A percentile compares a stretch with the other conserved stretches of the same genome.
phyloP scores from a whole-genome alignment of 768 basidiomycete genomes.

The Pleurotus djamor region DNA sequence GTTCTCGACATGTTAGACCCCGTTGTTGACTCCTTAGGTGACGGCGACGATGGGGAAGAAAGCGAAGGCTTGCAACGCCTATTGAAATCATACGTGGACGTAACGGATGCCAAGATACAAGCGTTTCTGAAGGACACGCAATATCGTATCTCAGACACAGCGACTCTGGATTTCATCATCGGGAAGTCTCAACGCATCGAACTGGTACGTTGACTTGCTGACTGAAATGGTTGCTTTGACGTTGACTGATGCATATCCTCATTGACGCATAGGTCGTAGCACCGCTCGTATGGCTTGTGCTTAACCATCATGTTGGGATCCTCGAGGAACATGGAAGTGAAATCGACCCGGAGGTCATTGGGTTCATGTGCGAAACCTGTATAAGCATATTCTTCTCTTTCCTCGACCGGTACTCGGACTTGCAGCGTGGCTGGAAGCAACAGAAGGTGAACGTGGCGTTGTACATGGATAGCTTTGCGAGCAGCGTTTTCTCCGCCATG shows the following conservation, averaged over 20 bases:
- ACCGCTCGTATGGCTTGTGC: not conserved
- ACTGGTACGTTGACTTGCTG: not conserved
- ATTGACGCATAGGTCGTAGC: not conserved
- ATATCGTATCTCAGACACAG: slow-evolving; percentile 2
- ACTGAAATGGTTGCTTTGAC: not conserved
- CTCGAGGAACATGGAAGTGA: not conserved
- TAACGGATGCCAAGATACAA: not conserved
- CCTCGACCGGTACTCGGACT: not conserved
- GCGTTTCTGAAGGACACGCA: not conserved
- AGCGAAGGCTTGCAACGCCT: not conserved
- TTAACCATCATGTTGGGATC: not conserved
- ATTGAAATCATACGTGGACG: not conserved
- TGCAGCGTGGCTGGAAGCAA: slow-evolving; percentile 2
- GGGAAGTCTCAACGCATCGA: slow-evolving; percentile 2
- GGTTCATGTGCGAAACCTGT: slow-evolving; percentile 2
- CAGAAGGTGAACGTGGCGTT: slow-evolving; percentile 6
- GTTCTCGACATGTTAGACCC: not conserved
- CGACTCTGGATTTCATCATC: slow-evolving; percentile 3
- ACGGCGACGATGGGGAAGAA: not conserved
- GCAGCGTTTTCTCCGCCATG: slow-evolving; percentile 1
- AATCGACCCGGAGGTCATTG: not conserved
- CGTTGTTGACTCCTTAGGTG: not conserved
- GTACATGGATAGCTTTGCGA: slow-evolving; percentile 4
- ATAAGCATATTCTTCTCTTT: not conserved
- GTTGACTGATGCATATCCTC: not conserved